These are phyloP conservation scores for Amaranthus cruentus DNA, from an alignment of 148 eudicot genomes.

Conservation along the genomic window DNA sequence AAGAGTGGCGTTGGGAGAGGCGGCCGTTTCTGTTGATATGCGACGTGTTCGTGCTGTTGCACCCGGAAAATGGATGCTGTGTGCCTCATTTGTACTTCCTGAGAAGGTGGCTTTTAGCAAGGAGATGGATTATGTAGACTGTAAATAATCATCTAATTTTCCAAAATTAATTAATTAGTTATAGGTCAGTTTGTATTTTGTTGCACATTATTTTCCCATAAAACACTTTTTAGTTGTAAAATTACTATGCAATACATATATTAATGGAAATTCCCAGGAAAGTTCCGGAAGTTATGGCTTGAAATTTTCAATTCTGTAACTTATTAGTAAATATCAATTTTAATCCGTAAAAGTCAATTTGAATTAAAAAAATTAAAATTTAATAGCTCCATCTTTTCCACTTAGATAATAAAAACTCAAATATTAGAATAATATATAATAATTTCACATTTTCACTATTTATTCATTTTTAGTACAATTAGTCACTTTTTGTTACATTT, in stretches of 20 bases:
- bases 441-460: too few species aligned
- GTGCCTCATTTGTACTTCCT: slow-evolving; percentile 84
- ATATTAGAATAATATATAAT: too few species aligned
- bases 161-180: not conserved
- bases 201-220: not conserved
- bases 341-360: too few species aligned
- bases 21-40: slow-evolving; percentile 65
- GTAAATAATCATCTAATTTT: slow-evolving; percentile 2
- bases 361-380: too few species aligned
- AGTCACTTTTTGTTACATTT: too few species aligned
- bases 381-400: too few species aligned
- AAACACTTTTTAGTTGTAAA: not conserved
- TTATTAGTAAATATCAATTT: too few species aligned
- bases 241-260: not conserved
- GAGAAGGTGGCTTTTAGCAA: slow-evolving; percentile 51
- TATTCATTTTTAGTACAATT: too few species aligned
- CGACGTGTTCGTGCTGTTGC: slow-evolving; percentile 85
- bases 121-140: slow-evolving; percentile 10
- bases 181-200: not conserved
- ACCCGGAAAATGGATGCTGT: slow-evolving; percentile 95
- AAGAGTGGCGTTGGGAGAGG: slow-evolving; percentile 63
- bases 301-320: too few species aligned
- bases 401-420: too few species aligned
- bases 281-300: too few species aligned
- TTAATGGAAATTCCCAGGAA: not conserved